Percentiles rank a stretch among this genome's conserved stretches.
phyloP scores from a whole-genome alignment of 176 grass and related monocot genomes.

The Oryza glumipatula region DNA sequence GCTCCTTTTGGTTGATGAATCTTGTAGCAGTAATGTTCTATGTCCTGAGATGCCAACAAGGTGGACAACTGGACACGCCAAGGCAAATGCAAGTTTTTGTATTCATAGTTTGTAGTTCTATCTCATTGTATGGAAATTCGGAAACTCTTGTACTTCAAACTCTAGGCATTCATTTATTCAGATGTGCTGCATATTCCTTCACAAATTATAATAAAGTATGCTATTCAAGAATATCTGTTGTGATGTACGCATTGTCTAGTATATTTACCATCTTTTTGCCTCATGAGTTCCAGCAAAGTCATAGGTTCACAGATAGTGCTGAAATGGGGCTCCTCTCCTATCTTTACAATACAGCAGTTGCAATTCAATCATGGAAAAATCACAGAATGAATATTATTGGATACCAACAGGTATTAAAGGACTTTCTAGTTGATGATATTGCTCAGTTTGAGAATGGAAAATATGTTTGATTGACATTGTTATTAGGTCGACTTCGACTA shows the following conservation, averaged over 20 bases:
- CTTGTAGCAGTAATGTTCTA: not conserved
- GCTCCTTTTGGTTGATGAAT: conserved; percentile 14
- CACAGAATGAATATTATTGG: no score
- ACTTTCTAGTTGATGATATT: no score
- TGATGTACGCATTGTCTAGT: not conserved
- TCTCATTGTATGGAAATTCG: not conserved
- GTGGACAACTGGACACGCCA: no score
- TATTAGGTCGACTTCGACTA: no score
- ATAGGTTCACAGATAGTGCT: not conserved
- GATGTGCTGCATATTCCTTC: not conserved
- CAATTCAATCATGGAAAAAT: no score
- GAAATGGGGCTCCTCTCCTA: no score
- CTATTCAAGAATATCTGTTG: no score
- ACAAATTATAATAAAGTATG: not conserved
- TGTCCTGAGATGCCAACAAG: not conserved
- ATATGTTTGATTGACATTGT: no score
- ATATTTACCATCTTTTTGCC: not conserved
- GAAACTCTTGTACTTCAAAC: not conserved
- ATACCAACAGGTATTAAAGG: no score
- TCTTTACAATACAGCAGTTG: no score
- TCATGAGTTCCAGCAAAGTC: not conserved
- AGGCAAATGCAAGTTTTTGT: not conserved
- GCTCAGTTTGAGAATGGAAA: no score
- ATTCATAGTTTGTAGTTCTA: not conserved
- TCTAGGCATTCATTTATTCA: not conserved